Percentiles rank a stretch among this genome's conserved stretches.
Evolutionary conservation across 495 filamentous ascomycete species (phyloP).

Genomic region (Chaetomium tenue): DNA sequence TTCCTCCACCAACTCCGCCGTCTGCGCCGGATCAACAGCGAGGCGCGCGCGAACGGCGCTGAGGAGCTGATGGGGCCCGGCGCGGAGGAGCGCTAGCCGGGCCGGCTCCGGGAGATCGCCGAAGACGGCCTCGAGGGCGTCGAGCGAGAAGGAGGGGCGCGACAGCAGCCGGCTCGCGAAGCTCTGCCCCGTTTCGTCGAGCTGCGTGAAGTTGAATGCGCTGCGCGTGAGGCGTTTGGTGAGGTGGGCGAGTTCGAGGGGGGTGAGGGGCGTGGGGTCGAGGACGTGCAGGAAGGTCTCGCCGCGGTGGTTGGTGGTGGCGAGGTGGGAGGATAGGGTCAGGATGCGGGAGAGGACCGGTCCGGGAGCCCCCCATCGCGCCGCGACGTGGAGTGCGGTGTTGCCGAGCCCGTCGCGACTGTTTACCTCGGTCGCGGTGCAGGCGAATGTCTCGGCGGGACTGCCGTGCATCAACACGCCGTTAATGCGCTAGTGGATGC

Average conservation of each 20-base stretch:
- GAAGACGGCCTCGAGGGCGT: slow-evolving; percentile 17
- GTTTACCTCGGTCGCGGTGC: slow-evolving; percentile 17
- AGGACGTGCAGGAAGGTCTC: slow-evolving; percentile 26
- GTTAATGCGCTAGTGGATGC: slow-evolving; percentile 25
- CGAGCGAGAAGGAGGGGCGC: slow-evolving; percentile 2
- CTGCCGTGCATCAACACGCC: slow-evolving; percentile 12
- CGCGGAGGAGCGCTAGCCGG: slow-evolving; percentile 5
- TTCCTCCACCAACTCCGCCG: background rate
- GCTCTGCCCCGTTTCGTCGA: slow-evolving; percentile 6
- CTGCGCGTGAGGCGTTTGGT: slow-evolving; percentile 10
- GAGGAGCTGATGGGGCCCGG: slow-evolving; percentile 5
- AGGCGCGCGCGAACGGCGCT: slow-evolving; percentile 7
- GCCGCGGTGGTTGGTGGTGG: slow-evolving; percentile 16
- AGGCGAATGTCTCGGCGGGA: slow-evolving; percentile 17
- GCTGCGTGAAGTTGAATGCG: slow-evolving; percentile 14
- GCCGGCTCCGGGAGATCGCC: slow-evolving; percentile 7
- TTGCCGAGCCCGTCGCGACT: slow-evolving; percentile 21
- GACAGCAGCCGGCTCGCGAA: slow-evolving; percentile 11
- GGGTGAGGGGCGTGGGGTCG: slow-evolving; percentile 12
- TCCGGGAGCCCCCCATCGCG: slow-evolving; percentile 22
- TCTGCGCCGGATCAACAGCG: background rate
- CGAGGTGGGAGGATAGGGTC: background rate
- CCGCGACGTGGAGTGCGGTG: slow-evolving; percentile 22
- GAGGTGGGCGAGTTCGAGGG: slow-evolving; percentile 9
- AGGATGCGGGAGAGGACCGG: slow-evolving; percentile 21